Conservation (phyloP, 2,329 filamentous ascomycete genomes). For the Alternaria incomplexa region DNA sequence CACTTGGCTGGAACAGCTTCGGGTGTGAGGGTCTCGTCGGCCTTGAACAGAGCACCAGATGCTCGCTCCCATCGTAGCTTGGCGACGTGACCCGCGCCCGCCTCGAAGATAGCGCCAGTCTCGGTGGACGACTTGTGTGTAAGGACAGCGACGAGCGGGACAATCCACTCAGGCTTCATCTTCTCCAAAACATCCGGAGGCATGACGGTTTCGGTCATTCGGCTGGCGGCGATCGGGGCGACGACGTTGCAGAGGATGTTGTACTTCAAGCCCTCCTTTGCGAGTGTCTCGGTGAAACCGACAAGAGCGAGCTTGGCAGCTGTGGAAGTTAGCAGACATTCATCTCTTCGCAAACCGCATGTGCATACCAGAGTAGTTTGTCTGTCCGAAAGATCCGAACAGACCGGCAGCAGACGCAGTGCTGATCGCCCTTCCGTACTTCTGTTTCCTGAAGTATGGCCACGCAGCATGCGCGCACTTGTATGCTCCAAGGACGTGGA, state of each 20-base stretch:
- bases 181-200: conserved; percentile 87
- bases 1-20: conserved; percentile 88
- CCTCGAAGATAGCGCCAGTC: conserved; percentile 90
- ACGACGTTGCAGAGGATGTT: conserved; percentile 97
- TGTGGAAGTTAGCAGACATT: conserved; percentile 38
- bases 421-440: conserved; percentile 96
- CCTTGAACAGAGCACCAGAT: conserved; percentile 85
- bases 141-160: conserved; percentile 87
- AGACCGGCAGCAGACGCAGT: conserved; percentile 95
- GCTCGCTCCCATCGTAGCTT: conserved; percentile 97
- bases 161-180: conserved; percentile 92
- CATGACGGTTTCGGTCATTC: conserved; percentile 96
- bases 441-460: conserved; percentile 98
- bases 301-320: conserved; percentile 95
- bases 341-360: neutral
- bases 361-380: conserved; percentile 81
- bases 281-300: conserved; percentile 96
- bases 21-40: conserved; percentile 86
- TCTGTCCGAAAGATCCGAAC: conserved; percentile 94
- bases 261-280: conserved; percentile 97
- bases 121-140: conserved; percentile 88
- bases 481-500: conserved; percentile 92
- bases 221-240: conserved; percentile 90
- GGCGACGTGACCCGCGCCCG: conserved; percentile 87
- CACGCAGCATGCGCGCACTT: conserved; percentile 94